Evolutionary conservation across 257 asterid species (phyloP).

Genomic region (Ophiorrhiza pumila): DNA sequence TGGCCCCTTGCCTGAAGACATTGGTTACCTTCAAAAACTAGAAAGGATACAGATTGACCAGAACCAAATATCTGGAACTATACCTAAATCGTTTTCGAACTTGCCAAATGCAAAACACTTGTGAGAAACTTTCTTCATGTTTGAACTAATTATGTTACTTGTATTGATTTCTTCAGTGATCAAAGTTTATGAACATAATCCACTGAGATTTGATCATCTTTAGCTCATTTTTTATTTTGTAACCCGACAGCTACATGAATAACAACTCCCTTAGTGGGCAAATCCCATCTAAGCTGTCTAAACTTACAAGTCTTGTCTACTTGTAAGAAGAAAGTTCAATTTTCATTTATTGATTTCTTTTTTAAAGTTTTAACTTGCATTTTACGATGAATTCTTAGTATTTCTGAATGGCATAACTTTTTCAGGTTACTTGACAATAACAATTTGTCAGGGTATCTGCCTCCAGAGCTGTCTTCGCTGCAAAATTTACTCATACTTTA

Average conservation of each 20-base stretch:
- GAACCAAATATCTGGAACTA: conserved; percentile 73
- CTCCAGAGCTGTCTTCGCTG: conserved; percentile 58
- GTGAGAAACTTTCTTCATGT: conserved; percentile 36
- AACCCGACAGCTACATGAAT: conserved; percentile 78
- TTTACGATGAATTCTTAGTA: no score
- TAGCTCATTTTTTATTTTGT: background rate
- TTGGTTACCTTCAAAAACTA: conserved; percentile 70
- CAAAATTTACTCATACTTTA: conserved; percentile 69
- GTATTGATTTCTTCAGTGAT: conserved; percentile 7
- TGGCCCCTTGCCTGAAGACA: conserved; percentile 87
- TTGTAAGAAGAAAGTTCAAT: conserved; percentile 54
- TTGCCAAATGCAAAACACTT: conserved; percentile 57
- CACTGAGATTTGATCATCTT: no score
- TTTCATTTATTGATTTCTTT: no score
- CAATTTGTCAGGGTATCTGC: conserved; percentile 84
- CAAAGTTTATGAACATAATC: no score
- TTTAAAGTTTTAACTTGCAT: no score
- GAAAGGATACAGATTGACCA: conserved; percentile 89
- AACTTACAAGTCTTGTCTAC: conserved; percentile 77
- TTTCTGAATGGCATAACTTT: conserved; percentile 5
- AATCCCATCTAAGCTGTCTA: conserved; percentile 72
- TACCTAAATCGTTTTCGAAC: conserved; percentile 79
- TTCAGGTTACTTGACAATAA: conserved; percentile 92
- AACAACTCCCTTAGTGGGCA: conserved; percentile 85
- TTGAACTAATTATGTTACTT: background rate